Evolutionary conservation across 2,329 filamentous ascomycete genomes (phyloP), one percentile per base, ranked within the genome.

Genomic region (Plenodomus biglobosus): DNA sequence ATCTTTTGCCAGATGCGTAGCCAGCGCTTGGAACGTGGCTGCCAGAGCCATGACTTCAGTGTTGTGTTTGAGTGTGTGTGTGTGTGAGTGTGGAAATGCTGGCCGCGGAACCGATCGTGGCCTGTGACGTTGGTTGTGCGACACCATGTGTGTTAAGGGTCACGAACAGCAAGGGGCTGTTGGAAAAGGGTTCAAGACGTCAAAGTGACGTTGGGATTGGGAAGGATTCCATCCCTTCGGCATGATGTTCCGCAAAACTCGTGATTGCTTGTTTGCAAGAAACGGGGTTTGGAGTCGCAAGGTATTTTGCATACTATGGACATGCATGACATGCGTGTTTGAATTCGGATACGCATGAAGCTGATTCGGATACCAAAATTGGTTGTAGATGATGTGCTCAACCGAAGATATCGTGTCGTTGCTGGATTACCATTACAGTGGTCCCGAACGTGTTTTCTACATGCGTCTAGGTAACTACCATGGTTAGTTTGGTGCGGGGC

Each of bases 201-300:
- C 46, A 59, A 27, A 38, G 55, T 59, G 57, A 59, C 57, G 57
- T 59, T 42, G 22, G 46, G 18, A 40, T 44, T 44, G 13, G 41
- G 47, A 19, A 34, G 48, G 38, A 22, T 22, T n/a, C n/a, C n/a
- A n/a, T n/a, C n/a, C 41, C 27, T 34, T 47, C 35, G 15, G 17
- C 32, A 8, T 21, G 32, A 40, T 17, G n/a, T 16, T 24, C 34
- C 45, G 32, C 35, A 18, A 34, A n/a, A 38, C 18, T 40, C 38
- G 16, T 49, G 34, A 16, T 48, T 20, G 27, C 18, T 8, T 37
- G 35, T 20, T 11, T 17, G 35, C 4, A 7, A 18, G 18, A 15
- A 10, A 15, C 7, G 8, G 13, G 7, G 13, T 15, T n/a, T 32
- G 27, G 15, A 32, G 8, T 32, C 15, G 27, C 27, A 15, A 3